These are phyloP conservation scores for Hypoxylon sp. DNA, from an alignment of 2,329 filamentous ascomycete species.

Conservation along the genomic window DNA sequence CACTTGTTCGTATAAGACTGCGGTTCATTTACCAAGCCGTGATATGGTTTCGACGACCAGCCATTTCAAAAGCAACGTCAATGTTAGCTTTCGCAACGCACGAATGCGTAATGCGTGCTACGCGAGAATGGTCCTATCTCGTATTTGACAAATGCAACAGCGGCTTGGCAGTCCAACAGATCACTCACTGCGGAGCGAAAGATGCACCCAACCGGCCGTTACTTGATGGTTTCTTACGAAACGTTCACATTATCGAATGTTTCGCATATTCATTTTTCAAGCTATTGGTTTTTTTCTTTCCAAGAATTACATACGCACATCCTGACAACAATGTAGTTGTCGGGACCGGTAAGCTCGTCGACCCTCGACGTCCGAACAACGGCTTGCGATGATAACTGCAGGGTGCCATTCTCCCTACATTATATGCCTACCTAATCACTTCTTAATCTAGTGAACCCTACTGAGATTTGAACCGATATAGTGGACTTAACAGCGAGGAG, in stretches of 20 bases:
- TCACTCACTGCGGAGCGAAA: constrained; percentile 4
- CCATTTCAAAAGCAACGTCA: not conserved
- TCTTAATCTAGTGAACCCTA: not conserved
- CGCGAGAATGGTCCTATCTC: constrained; percentile 26
- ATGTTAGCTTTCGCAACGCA: constrained; percentile 1
- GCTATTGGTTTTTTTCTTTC: not conserved
- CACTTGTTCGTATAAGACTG: not conserved
- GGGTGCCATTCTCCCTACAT: not conserved
- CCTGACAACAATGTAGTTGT: not conserved
- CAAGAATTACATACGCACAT: not conserved
- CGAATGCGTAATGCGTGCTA: constrained; percentile 4
- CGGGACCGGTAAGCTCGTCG: not conserved
- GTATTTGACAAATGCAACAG: constrained; percentile 35
- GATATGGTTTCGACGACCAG: not conserved
- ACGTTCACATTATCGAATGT: constrained; percentile 8
- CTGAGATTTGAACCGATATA: not conserved
- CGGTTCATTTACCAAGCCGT: not conserved
- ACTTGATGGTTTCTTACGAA: constrained; percentile 15
- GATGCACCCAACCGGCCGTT: constrained; percentile 10
- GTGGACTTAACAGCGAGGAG: not conserved
- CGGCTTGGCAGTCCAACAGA: constrained; percentile 36
- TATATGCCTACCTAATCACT: no score
- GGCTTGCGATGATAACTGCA: not conserved
- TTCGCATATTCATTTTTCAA: not conserved
- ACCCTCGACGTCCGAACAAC: not conserved